Evolutionary conservation across 2,329 filamentous ascomycete species (phyloP), one percentile per base, ranked within the genome.

Genomic region (Hirsutella minnesotensis): DNA sequence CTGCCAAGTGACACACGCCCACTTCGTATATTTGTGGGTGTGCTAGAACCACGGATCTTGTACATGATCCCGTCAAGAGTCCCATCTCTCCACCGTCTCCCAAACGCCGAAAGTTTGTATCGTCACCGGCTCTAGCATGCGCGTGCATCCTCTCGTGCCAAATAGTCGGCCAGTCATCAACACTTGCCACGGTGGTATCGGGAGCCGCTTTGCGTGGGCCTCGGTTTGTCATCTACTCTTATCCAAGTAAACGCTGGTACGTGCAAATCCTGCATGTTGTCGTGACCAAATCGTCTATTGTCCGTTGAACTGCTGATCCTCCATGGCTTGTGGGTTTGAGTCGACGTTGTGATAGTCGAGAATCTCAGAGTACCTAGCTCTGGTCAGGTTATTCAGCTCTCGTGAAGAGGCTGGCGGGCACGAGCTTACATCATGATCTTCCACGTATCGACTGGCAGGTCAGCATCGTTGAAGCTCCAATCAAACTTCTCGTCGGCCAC

Each of bases 381-480:
- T 5, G 21, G 9, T 27, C 2, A 24, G 9, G 41, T 46, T 16
- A 42, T 44, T 18, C 15, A 31, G 8, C 21, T n/a, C n/a, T n/a
- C n/a, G n/a, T 4, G 5, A 10, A 21, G 15, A 2, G 9, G n/a
- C 8, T 9, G 10, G 29, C 18, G 13, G 18, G 46, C 33, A 31
- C 9, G 24, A 16, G 63, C 83, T 59, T 73, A 95, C 92, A 98
- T 98, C 92, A 96, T 98, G 61, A 98, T 95, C 72, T 98, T 98
- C 92, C 92, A 98, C n/a, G 89, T 95, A 60, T 98, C 92, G 40
- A 96, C 89, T 1, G 92, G 90, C 44, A 98, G 71, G 60, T 98
- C 92, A 39, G 90, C 92, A 56, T 98, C 92, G 63, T 96, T 96
- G 69, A 98, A 98, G 42, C 89, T 95, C 92, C 92, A 98, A 62